Conservation (phyloP, 805 yeast species). For the Lipomyces lipofer region DNA sequence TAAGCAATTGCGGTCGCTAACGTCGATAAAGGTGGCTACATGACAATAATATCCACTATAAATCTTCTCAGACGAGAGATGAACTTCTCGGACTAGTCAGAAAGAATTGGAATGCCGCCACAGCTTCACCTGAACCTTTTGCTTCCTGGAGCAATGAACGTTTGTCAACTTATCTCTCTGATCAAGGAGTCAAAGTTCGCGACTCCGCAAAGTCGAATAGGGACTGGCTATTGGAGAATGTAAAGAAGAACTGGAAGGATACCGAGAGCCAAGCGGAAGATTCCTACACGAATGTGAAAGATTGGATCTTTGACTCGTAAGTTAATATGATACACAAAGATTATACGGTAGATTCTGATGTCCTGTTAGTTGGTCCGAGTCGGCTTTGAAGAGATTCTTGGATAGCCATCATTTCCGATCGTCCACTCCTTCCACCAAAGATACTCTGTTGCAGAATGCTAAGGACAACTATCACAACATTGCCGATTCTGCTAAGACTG, state of each 20-base stretch:
- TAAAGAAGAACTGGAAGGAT: slow-evolving; percentile 9
- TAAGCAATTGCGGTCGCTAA: neutral
- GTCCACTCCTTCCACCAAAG: slow-evolving; percentile 15
- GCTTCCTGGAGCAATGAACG: slow-evolving; percentile 22
- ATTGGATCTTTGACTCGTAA: slow-evolving; percentile 21
- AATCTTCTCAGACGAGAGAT: slow-evolving; percentile 13
- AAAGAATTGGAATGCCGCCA: slow-evolving; percentile 24
- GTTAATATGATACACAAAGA: neutral
- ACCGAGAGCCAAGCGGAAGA: slow-evolving; percentile 12
- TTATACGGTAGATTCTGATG: neutral
- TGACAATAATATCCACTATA: slow-evolving; percentile 15
- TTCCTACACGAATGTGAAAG: slow-evolving; percentile 11
- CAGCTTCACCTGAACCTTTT: slow-evolving; percentile 17
- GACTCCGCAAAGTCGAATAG: slow-evolving; percentile 15
- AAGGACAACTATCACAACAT: slow-evolving; percentile 26
- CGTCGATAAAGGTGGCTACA: slow-evolving; percentile 18
- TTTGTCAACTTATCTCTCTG: slow-evolving; percentile 8
- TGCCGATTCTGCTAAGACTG: slow-evolving; percentile 5
- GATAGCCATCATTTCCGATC: slow-evolving; percentile 17
- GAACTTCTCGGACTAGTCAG: slow-evolving; percentile 29
- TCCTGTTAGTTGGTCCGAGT: slow-evolving; percentile 19
- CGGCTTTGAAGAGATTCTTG: slow-evolving; percentile 20
- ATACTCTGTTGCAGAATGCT: slow-evolving; percentile 18
- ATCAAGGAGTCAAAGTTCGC: slow-evolving; percentile 18
- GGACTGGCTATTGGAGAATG: slow-evolving; percentile 25